Evolutionary conservation across 257 asterid genomes (phyloP).

Genomic region (Verbena officinalis): DNA sequence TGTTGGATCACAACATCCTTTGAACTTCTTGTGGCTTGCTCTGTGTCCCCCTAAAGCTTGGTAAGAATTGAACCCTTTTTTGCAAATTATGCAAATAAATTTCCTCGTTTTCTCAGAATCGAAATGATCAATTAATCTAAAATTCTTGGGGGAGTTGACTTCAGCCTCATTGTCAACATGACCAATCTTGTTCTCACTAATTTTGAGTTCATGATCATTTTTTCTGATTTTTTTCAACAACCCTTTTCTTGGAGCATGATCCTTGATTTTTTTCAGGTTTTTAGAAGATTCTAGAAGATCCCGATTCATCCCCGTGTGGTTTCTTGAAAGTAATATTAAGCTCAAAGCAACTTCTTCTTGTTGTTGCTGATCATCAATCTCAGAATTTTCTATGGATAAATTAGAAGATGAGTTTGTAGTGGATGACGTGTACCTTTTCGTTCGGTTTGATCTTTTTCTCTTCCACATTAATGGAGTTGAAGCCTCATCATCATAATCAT

Average conservation of each 20-base stretch:
- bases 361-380: constrained; percentile 60
- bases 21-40: constrained; percentile 78
- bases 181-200: constrained; percentile 19
- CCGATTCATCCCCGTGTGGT: constrained; percentile 33
- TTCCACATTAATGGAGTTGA: constrained; percentile 30
- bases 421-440: constrained; percentile 45
- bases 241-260: constrained; percentile 32
- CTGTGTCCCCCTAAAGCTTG: constrained; percentile 93
- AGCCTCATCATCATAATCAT: constrained; percentile 45
- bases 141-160: constrained; percentile 37
- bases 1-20: constrained; percentile 53
- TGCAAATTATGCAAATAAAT: constrained; percentile 62
- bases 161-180: constrained; percentile 25
- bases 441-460: constrained; percentile 54
- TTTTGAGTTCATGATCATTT: neutral
- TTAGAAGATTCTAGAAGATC: constrained; percentile 28
- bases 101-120: constrained; percentile 26
- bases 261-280: no score
- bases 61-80: constrained; percentile 60
- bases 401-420: constrained; percentile 37
- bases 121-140: constrained; percentile 12
- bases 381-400: constrained; percentile 36
- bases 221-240: neutral
- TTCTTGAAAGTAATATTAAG: constrained; percentile 66
- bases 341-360: constrained; percentile 78